These are phyloP conservation scores for Hymenotorrendiella dingleyae DNA, from an alignment of 2,329 filamentous ascomycete species.

Conservation along the genomic window DNA sequence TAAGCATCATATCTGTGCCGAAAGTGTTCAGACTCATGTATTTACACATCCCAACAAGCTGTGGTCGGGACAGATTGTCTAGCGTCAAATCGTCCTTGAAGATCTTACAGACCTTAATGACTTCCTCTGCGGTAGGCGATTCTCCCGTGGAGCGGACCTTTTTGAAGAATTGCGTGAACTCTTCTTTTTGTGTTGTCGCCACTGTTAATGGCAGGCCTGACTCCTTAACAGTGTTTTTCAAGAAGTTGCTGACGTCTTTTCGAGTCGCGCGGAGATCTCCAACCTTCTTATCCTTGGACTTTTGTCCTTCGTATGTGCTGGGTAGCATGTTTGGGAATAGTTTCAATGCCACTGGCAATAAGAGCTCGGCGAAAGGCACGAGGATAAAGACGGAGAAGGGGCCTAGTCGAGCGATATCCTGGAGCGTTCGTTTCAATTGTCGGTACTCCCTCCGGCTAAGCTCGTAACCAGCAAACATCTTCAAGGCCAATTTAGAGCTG, in stretches of 20 bases:
- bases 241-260: constrained; percentile 88
- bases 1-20: constrained; percentile 94
- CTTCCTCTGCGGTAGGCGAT: constrained; percentile 78
- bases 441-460: constrained; percentile 88
- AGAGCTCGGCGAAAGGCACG: constrained; percentile 89
- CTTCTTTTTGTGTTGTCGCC: constrained; percentile 81
- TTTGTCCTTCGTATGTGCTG: constrained; percentile 92
- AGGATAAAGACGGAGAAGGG: constrained; percentile 97
- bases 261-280: constrained; percentile 74
- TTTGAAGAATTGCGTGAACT: constrained; percentile 95
- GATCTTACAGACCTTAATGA: constrained; percentile 98
- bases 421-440: constrained; percentile 87
- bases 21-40: constrained; percentile 98
- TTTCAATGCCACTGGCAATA: constrained; percentile 85
- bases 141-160: constrained; percentile 92
- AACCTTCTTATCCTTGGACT: constrained; percentile 84
- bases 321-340: constrained; percentile 96
- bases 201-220: constrained; percentile 85
- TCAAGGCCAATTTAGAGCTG: constrained; percentile 82
- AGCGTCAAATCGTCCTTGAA: constrained; percentile 97
- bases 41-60: constrained; percentile 94
- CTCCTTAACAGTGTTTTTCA: constrained; percentile 83
- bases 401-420: constrained; percentile 85
- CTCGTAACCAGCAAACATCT: constrained; percentile 98
- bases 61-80: constrained; percentile 92